A percentile compares a stretch with the other conserved stretches of the same genome.
phyloP scores from a whole-genome alignment of 208 protist genomes.

The Blastocrithidia nonstop region DNA sequence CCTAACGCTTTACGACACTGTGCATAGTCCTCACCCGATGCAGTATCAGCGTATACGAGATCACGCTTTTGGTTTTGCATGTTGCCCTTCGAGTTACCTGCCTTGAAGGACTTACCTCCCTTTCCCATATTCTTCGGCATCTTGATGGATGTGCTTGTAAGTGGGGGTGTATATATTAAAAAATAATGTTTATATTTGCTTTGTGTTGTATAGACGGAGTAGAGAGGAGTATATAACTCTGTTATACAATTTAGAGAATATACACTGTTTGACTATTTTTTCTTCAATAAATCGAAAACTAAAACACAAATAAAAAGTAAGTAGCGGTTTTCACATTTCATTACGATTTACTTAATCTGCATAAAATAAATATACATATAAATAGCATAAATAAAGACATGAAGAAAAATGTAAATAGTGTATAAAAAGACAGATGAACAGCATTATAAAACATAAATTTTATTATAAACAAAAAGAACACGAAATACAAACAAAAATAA shows the following conservation, averaged over 20 bases:
- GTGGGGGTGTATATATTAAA: not conserved
- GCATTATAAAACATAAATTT: no score
- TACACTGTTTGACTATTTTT: not conserved
- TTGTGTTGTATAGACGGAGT: not conserved
- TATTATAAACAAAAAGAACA: no score
- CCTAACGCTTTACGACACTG: slow-evolving; percentile 94
- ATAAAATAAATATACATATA: no score
- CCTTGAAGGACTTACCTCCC: slow-evolving; percentile 94
- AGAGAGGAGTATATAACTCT: slow-evolving; percentile 2
- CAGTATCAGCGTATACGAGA: slow-evolving; percentile 86
- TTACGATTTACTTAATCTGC: no score
- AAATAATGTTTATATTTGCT: no score
- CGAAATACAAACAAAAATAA: no score
- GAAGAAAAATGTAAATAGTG: no score
- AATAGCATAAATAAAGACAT: no score
- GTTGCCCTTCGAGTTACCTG: slow-evolving; percentile 86
- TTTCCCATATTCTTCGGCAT: slow-evolving; percentile 91
- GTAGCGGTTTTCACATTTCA: no score
- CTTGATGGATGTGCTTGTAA: slow-evolving; percentile 9
- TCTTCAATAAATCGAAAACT: not conserved
- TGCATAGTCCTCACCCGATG: slow-evolving; percentile 97
- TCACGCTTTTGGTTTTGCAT: slow-evolving; percentile 94
- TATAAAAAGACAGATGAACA: no score
- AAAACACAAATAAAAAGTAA: not conserved
- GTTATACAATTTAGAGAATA: not conserved